phyloP scores from a whole-genome alignment of 2,329 filamentous ascomycete genomes.

The Ceratocystiopsis brevicomis region DNA sequence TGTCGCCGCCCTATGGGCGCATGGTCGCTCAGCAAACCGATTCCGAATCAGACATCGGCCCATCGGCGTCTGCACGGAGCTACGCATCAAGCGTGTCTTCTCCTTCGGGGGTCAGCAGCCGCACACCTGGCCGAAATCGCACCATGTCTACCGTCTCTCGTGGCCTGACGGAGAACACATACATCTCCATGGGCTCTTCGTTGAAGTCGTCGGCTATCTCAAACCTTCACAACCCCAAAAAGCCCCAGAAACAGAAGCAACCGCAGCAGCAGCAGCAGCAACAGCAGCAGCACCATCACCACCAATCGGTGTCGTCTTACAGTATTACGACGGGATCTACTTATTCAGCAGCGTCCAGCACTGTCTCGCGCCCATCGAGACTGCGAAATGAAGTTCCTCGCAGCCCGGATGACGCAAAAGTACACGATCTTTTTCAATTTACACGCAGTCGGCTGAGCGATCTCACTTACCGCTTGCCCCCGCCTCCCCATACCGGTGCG shows the following conservation, averaged over 20 bases:
- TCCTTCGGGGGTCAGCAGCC: constrained; percentile 25
- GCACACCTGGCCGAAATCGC: constrained; percentile 28
- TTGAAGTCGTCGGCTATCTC: constrained; percentile 20
- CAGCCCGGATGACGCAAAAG: constrained; percentile 55
- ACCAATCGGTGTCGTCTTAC: constrained; percentile 28
- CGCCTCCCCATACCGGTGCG: constrained; percentile 35
- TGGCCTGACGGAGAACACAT: constrained; percentile 42
- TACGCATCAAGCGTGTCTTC: constrained; percentile 23
- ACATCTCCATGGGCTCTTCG: constrained; percentile 48
- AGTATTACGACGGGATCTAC: constrained; percentile 30
- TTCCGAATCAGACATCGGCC: constrained; percentile 20
- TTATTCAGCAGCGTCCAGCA: constrained; percentile 24
- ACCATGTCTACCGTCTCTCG: constrained; percentile 30
- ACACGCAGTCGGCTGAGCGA: constrained; percentile 65
- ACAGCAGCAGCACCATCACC: constrained; percentile 6
- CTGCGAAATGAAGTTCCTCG: constrained; percentile 63
- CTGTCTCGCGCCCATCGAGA: constrained; percentile 34
- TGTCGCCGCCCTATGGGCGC: constrained; percentile 51
- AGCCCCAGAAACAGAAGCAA: neutral
- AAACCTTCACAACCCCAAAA: constrained; percentile 1
- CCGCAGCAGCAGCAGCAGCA: neutral
- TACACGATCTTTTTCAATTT: constrained; percentile 70
- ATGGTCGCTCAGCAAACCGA: constrained; percentile 53
- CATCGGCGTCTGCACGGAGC: no score
- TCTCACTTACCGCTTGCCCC: constrained; percentile 56